phyloP scores from a whole-genome alignment of 768 basidiomycete genomes.

The Imleria badia region DNA sequence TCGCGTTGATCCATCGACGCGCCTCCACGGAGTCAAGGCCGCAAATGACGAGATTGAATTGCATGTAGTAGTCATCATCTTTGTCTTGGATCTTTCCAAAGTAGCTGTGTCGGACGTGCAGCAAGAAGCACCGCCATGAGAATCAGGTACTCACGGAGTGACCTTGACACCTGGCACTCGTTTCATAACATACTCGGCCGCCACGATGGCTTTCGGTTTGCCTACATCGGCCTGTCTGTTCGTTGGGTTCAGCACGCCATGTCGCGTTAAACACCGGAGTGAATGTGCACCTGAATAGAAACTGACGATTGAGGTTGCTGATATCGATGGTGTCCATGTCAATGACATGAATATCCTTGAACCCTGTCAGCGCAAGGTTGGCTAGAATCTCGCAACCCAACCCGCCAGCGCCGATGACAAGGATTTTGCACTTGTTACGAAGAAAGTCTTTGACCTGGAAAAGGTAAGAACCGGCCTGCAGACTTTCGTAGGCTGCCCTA shows the following conservation, averaged over 20 bases:
- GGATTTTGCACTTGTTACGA: constrained; percentile 80
- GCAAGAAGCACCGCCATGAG: neutral
- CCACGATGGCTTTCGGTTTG: constrained; percentile 88
- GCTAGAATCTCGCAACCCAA: constrained; percentile 97
- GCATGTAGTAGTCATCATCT: constrained; percentile 89
- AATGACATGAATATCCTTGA: constrained; percentile 98
- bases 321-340: constrained; percentile 99
- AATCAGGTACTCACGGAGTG: constrained; percentile 70
- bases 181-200: constrained; percentile 96
- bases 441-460: constrained; percentile 85
- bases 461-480: neutral
- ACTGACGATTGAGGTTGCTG: constrained; percentile 97
- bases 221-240: constrained; percentile 87
- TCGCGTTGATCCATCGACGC: constrained; percentile 98
- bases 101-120: constrained; percentile 53
- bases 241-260: neutral
- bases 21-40: constrained; percentile 98
- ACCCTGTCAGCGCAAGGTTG: constrained; percentile 93
- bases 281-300: constrained; percentile 80
- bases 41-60: constrained; percentile 96
- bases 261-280: neutral
- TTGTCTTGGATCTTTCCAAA: constrained; percentile 99
- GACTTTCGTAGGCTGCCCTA: constrained; percentile 34
- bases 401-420: constrained; percentile 98
- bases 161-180: constrained; percentile 96